phyloP scores from a whole-genome alignment of 164 flowering plant species.

The Tetracentron sinense region DNA sequence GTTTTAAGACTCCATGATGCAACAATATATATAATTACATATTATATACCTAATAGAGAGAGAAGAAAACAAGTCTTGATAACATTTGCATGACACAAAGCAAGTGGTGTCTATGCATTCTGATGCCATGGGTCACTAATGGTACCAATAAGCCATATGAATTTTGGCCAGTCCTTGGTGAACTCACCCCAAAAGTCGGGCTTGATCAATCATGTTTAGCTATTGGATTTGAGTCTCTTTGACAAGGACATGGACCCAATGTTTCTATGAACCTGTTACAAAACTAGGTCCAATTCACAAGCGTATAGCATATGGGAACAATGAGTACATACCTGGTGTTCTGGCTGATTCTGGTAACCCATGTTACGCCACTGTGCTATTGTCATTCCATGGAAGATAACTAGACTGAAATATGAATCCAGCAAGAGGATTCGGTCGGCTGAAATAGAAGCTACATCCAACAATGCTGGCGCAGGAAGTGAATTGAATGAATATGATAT shows the following conservation, averaged over 20 bases:
- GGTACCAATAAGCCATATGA: background rate
- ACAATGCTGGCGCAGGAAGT: constrained; percentile 67
- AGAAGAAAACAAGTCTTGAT: too few relatives aligned
- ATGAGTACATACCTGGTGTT: constrained; percentile 54
- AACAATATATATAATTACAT: background rate
- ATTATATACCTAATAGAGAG: too few relatives aligned
- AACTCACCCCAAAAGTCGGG: background rate
- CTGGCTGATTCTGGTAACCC: constrained; percentile 92
- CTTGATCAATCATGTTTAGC: background rate
- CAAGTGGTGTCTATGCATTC: background rate
- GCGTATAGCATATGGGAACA: background rate
- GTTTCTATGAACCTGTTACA: background rate
- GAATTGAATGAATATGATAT: constrained; percentile 78
- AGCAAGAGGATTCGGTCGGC: constrained; percentile 79
- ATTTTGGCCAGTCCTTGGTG: too few relatives aligned
- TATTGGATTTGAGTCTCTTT: background rate
- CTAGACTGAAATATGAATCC: constrained; percentile 89
- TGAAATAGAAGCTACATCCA: constrained; percentile 90
- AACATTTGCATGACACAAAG: too few relatives aligned
- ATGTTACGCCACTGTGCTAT: constrained; percentile 96
- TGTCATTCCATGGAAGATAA: constrained; percentile 92
- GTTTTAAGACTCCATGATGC: background rate
- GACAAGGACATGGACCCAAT: background rate
- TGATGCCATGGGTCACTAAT: background rate
- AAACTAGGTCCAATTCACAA: background rate